Evolutionary conservation across 805 yeast genomes (phyloP).

Genomic region (Cyberlindnera saturnus): DNA sequence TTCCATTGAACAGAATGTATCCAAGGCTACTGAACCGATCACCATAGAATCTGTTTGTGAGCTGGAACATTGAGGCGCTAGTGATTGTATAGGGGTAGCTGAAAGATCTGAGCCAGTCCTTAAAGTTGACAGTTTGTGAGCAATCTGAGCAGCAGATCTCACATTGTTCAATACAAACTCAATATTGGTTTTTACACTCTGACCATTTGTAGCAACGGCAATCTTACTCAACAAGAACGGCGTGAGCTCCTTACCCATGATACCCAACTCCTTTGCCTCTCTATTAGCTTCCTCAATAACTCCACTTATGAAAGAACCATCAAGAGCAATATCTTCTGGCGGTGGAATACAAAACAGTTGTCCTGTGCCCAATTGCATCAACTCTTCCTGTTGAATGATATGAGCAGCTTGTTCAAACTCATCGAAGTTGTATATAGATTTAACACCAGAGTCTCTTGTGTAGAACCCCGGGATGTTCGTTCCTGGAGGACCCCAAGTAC

Average conservation of each 20-base stretch:
- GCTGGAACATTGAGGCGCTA: not conserved
- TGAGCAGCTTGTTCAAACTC: slow-evolving; percentile 54
- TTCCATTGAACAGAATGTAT: slow-evolving; percentile 50
- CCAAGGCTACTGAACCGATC: slow-evolving; percentile 75
- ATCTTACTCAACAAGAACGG: slow-evolving; percentile 68
- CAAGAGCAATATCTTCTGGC: slow-evolving; percentile 56
- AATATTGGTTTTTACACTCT: slow-evolving; percentile 62
- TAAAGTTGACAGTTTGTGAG: slow-evolving; percentile 30
- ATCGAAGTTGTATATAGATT: slow-evolving; percentile 61
- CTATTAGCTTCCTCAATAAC: slow-evolving; percentile 54
- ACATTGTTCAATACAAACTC: slow-evolving; percentile 78
- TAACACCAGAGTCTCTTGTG: slow-evolving; percentile 66
- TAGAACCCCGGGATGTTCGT: slow-evolving; percentile 75
- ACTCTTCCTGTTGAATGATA: slow-evolving; percentile 42
- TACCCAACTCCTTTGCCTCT: slow-evolving; percentile 46
- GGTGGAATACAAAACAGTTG: slow-evolving; percentile 80
- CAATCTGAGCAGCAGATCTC: slow-evolving; percentile 58
- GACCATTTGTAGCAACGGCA: slow-evolving; percentile 63
- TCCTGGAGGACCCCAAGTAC: slow-evolving; percentile 52
- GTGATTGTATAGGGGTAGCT: not conserved
- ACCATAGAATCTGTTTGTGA: slow-evolving; percentile 33
- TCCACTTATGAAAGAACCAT: slow-evolving; percentile 41
- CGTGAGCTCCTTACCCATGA: slow-evolving; percentile 70
- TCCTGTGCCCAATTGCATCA: slow-evolving; percentile 57
- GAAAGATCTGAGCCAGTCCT: not conserved